Base-by-base conservation (phyloP, 176 grass and related monocot species). In the Canna indica region DNA sequence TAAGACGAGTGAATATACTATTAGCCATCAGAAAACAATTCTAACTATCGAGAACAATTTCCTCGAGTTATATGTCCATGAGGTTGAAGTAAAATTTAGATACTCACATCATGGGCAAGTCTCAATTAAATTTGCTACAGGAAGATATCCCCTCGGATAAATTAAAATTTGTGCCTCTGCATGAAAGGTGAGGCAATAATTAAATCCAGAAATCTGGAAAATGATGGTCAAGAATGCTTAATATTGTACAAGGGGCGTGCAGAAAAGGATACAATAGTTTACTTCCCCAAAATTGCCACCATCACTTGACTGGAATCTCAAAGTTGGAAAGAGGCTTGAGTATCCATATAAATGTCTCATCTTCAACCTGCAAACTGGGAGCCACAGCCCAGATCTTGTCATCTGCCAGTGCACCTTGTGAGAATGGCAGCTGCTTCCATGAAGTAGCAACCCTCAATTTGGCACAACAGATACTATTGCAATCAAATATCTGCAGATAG, bases 271-370 rank as follows among this genome's bases (percentile, higher is more conserved):
- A 39, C 63, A 66, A 66, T 66, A 34, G 35, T 36, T 66, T 38
- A 7, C 34, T 66, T 66, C 4, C 63, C 38, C 63, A 39, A 66
- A 66, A 66, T 66, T 66, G 16, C 63, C 63, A 38, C 34, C 61
- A n/a, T 34, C 36, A 56, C 22, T n/a, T 6, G 22, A 18, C 28
- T 56, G 17, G 56, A 8, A 28, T 59, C 56, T 11, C 56, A 14
- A 7, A 59, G 56, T 59, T 59, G 18, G 56, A 59, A 15, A 33
- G 34, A 24, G 63, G 5, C 41, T 4, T 66, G 63, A 39, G 31
- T 10, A 66, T 34, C 15, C 63, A 39, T 10, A 18, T 39, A 66
- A 18, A n/a, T 2, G 35, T 41, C 63, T 24, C 30, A 17, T 20
- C 29, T 38, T 39, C 35, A 29, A 66, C 20, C 18, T 32, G 6